Base-by-base conservation (phyloP, 495 filamentous ascomycete genomes). In the Daldinia concentrica region DNA sequence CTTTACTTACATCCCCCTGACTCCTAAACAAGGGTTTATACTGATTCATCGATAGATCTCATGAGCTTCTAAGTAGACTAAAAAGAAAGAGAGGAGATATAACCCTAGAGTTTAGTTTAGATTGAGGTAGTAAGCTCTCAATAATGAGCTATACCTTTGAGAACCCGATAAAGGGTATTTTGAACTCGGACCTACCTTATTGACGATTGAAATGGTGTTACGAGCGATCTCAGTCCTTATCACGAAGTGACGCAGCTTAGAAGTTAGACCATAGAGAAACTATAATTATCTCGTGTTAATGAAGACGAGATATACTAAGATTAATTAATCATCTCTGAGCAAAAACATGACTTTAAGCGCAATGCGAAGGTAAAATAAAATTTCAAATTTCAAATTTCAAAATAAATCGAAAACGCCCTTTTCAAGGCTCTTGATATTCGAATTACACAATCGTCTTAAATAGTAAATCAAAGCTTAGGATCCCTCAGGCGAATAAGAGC, bases 51-150 rank as follows among this genome's bases (percentile, higher is more conserved):
- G 45, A 51, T 60, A 90, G 88, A 91, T 82, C 83, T 91, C 43
- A 89, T 90, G 87, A 90, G 88, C 75, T 90, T 88, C 68, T 91
- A 82, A 50, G 32, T 64, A 3, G 9, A 22, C 15, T 5, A 8
- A 24, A 43, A 54, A 64, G 45, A 29, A 14, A 36, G 12, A 3
- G 34, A 37, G 39, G 22, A 19, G 22, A 14, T 27, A 11, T 7
- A n/a, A 7, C 27, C n/a, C 8, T 22, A 11, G n/a, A 48, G 50
- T 15, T 17, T 24, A 48, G 50, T 15, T 17, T 24, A 12, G 8
- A 11, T 22, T 48, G 19, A 14, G 43, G 43, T 14, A 11, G 7
- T 45, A 12, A 24, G 22, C 1, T 22, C 17, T 8, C 8, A 17
- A 1, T 45, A 19, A 48, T 24, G 43, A 48, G 19, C 9, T 48